These are phyloP conservation scores for Coemansia sp. DNA, from an alignment of 192 early-diverging fungal species.

Conservation along the genomic window DNA sequence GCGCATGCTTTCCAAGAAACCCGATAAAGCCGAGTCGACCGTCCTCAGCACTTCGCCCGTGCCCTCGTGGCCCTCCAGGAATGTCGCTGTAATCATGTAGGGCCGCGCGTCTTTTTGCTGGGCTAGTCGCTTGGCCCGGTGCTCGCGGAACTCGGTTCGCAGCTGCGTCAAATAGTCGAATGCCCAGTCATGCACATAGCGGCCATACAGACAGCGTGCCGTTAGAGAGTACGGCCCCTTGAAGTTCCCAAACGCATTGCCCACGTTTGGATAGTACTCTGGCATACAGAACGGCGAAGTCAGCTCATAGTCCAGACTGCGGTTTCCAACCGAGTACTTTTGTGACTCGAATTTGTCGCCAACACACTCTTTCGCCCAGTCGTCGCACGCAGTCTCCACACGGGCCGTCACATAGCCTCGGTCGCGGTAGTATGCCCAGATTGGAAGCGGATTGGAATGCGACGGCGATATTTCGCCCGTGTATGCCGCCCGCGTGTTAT, in stretches of 20 bases:
- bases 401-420: conserved; percentile 60
- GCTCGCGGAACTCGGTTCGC: conserved; percentile 16
- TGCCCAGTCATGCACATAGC: conserved; percentile 47
- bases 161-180: conserved; percentile 48
- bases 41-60: conserved; percentile 49
- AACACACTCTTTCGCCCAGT: conserved; percentile 57
- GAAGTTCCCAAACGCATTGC: conserved; percentile 60
- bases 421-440: conserved; percentile 63
- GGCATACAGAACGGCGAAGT: conserved; percentile 61
- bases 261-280: conserved; percentile 50
- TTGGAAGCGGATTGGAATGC: conserved; percentile 41
- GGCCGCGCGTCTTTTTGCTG: conserved; percentile 10
- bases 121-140: neutral
- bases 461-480: conserved; percentile 38
- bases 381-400: conserved; percentile 57
- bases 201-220: conserved; percentile 46
- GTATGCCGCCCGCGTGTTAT: conserved; percentile 58
- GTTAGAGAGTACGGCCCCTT: conserved; percentile 46
- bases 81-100: conserved; percentile 35
- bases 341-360: conserved; percentile 19
- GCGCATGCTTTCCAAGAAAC: conserved; percentile 29
- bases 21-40: conserved; percentile 21
- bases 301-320: conserved; percentile 59
- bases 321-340: conserved; percentile 34
- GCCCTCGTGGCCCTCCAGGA: conserved; percentile 52